A percentile compares a stretch with the other conserved stretches of the same genome.
Evolutionary conservation across 1,284 basidiomycete genomes (phyloP).

Genomic region (Apiotrichum sp.): DNA sequence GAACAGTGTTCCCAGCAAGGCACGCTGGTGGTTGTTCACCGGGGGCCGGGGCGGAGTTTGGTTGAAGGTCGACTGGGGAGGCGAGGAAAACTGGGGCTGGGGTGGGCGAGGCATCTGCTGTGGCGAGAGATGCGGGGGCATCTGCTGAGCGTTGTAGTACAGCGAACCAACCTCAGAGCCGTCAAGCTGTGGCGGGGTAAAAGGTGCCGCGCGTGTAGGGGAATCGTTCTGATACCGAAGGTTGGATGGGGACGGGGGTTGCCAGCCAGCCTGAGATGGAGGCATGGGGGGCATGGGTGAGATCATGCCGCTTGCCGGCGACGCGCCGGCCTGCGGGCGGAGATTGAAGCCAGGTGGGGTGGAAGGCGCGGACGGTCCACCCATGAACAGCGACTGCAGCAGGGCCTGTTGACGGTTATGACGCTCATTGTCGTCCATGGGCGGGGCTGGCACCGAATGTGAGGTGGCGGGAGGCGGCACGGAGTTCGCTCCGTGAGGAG

Average conservation of each 20-base stretch:
- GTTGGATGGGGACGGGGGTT: background rate
- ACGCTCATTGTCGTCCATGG: background rate
- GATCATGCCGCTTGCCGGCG: conserved; percentile 5
- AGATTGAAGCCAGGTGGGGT: background rate
- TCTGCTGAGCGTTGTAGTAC: background rate
- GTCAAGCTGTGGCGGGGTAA: background rate
- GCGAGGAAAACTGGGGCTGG: background rate
- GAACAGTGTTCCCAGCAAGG: conserved; percentile 12
- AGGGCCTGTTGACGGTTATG: conserved; percentile 11
- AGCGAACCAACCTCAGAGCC: background rate
- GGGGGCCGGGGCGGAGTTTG: background rate
- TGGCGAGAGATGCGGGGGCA: background rate
- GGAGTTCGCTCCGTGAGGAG: background rate
- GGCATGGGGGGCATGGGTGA: conserved; percentile 13
- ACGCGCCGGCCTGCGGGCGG: background rate
- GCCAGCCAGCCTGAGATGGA: conserved; percentile 3
- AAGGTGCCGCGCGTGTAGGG: background rate
- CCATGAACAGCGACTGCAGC: conserved; percentile 9
- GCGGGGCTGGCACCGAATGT: background rate
- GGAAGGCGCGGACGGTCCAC: background rate
- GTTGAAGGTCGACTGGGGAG: background rate
- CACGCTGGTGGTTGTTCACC: conserved; percentile 10
- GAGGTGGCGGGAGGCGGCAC: background rate
- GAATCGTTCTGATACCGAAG: conserved; percentile 11
- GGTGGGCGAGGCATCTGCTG: background rate